These are phyloP conservation scores for Leccinum imitatum DNA, from an alignment of 768 basidiomycete species.

Conservation along the genomic window DNA sequence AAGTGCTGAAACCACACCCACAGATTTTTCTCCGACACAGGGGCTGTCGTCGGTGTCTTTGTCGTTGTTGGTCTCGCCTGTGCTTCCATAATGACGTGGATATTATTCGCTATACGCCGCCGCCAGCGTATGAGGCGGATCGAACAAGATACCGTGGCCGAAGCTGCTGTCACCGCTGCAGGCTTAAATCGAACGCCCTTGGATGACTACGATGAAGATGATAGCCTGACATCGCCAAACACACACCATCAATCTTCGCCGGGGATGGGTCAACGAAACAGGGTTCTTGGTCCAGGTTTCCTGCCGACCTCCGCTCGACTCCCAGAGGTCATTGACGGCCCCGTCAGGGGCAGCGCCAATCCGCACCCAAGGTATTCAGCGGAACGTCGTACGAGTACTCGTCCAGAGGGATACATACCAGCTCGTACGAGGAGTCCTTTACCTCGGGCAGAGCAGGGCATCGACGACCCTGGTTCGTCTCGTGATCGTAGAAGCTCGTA, in stretches of 20 bases:
- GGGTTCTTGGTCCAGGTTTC: conserved; percentile 22
- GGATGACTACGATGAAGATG: conserved; percentile 61
- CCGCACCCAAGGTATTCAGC: conserved; percentile 50
- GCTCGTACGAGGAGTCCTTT: conserved; percentile 50
- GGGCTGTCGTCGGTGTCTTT: conserved; percentile 91
- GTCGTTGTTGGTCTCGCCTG: conserved; percentile 83
- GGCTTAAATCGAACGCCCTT: conserved; percentile 67
- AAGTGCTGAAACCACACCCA: conserved; percentile 8
- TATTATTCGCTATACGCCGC: conserved; percentile 68
- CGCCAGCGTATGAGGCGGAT: conserved; percentile 57
- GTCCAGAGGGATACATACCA: conserved; percentile 42
- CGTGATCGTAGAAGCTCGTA: conserved; percentile 33
- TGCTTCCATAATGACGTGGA: conserved; percentile 65
- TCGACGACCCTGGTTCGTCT: conserved; percentile 27
- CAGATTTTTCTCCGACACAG: conserved; percentile 86
- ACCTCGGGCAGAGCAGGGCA: conserved; percentile 27
- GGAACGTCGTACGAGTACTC: conserved; percentile 12
- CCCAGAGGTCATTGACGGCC: conserved; percentile 30
- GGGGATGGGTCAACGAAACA: conserved; percentile 43
- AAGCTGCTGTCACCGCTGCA: conserved; percentile 69
- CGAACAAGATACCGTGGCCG: conserved; percentile 71
- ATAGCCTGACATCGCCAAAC: conserved; percentile 20
- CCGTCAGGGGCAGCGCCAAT: conserved; percentile 37
- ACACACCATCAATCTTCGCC: conserved; percentile 21
- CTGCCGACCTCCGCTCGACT: conserved; percentile 33